Conservation (phyloP, 2,329 filamentous ascomycete genomes). For the Fusarium liriodendri region DNA sequence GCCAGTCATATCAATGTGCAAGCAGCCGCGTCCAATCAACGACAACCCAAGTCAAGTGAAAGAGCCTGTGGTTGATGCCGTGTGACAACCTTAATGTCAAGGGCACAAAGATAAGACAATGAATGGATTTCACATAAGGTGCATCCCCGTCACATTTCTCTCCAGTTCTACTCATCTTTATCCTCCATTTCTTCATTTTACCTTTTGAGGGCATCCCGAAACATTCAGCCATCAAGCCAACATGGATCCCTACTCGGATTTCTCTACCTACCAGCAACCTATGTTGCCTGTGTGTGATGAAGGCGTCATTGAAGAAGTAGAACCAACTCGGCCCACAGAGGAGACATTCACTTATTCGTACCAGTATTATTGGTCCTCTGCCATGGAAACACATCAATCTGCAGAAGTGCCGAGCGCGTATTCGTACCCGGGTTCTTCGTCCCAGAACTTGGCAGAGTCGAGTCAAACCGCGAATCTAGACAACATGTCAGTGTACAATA, state of each 20-base stretch:
- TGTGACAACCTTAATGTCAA: not conserved
- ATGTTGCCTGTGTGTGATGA: too few species aligned
- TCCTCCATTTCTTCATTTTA: not conserved
- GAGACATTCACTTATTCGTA: not conserved
- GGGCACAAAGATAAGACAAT: not conserved
- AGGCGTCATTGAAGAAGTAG: too few species aligned
- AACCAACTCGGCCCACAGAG: not conserved
- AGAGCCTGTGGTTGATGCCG: not conserved
- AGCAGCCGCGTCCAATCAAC: not conserved
- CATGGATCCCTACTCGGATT: not conserved
- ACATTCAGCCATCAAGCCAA: not conserved
- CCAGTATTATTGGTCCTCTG: not conserved
- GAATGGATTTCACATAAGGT: not conserved
- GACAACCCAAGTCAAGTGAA: not conserved
- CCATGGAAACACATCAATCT: not conserved
- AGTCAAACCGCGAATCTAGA: not conserved
- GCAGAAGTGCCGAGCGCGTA: not conserved
- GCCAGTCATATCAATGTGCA: not conserved
- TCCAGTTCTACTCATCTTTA: not conserved
- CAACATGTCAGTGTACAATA: not conserved
- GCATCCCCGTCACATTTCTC: not conserved
- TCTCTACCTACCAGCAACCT: not conserved
- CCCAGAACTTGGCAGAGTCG: not conserved
- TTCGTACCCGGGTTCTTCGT: not conserved
- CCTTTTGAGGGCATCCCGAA: not conserved